Evolutionary conservation across 1,284 basidiomycete species (phyloP), one percentile per base, ranked within the genome.

Genomic region (Schizophyllum amplum): DNA sequence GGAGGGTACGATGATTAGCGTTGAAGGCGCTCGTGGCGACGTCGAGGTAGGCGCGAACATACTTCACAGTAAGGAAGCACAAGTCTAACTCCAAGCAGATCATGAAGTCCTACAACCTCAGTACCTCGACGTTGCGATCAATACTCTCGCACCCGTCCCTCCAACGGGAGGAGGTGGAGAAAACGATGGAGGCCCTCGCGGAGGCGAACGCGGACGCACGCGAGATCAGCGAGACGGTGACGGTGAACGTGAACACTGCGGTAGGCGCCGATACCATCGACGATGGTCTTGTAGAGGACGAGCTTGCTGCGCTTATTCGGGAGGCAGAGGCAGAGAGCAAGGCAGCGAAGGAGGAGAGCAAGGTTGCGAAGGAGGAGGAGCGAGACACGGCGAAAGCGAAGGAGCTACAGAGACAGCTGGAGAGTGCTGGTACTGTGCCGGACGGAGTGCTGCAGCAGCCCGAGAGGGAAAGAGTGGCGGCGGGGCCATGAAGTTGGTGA

Each of bases 11-110:
- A 71, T 97, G 20, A 73, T 92, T 54, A 83, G 84, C 53, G 90
- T 98, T 2, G 93, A 98, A 71, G 82, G 86, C 17, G 92, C 95
- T 21, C 90, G 89, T 50, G 87, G 87, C 4, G 91, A 98, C 69
- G 80, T 94, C 5, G 88, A 94, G 76, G 92, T 94, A 67, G 57
- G 70, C 63, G n/a, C n/a, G n/a, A 58, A 55, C 50, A 42, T 33
- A 49, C 47, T 24, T 47, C 49, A 5, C n/a, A 52, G 56, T 24
- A 4, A 25, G 24, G 21, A 13, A 22, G 52, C 49, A 6, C 25
- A 25, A 22, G 61, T 59, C 33, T 62, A 48, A 23, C 22, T 50
- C 48, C 11, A 52, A 50, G 9, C 66, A 95, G 89, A 90, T 98
- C 55, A 85, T 98, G 82, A 82, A 82, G 61, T 83, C 86, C 0